These are phyloP conservation scores for Colletotrichum aenigma DNA, from an alignment of 2,329 filamentous ascomycete species.

Conservation along the genomic window DNA sequence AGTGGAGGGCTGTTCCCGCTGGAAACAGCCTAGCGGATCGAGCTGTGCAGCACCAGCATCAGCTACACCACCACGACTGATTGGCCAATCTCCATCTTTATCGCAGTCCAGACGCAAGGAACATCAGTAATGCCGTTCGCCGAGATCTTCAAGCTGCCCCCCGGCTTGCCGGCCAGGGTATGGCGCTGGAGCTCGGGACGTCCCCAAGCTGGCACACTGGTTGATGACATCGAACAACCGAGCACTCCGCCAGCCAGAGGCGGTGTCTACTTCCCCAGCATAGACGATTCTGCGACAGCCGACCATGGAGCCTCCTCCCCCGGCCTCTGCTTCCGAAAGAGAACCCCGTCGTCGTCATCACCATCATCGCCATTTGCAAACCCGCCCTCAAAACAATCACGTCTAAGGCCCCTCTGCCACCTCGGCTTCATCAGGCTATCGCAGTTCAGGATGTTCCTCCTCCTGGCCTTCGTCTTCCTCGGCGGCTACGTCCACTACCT, in stretches of 20 bases:
- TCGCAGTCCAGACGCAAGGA: neutral
- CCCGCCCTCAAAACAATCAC: neutral
- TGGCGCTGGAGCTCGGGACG: slow-evolving; percentile 20
- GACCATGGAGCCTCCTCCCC: slow-evolving; percentile 17
- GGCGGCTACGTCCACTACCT: slow-evolving; percentile 44
- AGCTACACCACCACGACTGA: neutral
- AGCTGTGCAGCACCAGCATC: neutral
- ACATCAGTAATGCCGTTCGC: slow-evolving; percentile 8
- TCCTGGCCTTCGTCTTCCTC: slow-evolving; percentile 38
- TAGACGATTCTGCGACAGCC: slow-evolving; percentile 18
- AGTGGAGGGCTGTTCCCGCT: neutral
- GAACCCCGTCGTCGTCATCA: neutral
- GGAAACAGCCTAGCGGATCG: slow-evolving; percentile 1
- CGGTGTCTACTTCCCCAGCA: slow-evolving; percentile 17
- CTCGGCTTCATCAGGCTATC: slow-evolving; percentile 9
- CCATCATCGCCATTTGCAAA: neutral
- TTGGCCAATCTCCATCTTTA: neutral
- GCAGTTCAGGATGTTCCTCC: slow-evolving; percentile 38
- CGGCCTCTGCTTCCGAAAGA: slow-evolving; percentile 11
- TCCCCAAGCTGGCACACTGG: slow-evolving; percentile 3
- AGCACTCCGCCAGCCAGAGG: slow-evolving; percentile 17
- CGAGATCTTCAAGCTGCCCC: slow-evolving; percentile 7
- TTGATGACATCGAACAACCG: slow-evolving; percentile 22
- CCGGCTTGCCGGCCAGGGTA: slow-evolving; percentile 5
- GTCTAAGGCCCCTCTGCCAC: slow-evolving; percentile 2